Evolutionary conservation across 2,329 filamentous ascomycete genomes (phyloP).

Genomic region (Podosphaera fusca): DNA sequence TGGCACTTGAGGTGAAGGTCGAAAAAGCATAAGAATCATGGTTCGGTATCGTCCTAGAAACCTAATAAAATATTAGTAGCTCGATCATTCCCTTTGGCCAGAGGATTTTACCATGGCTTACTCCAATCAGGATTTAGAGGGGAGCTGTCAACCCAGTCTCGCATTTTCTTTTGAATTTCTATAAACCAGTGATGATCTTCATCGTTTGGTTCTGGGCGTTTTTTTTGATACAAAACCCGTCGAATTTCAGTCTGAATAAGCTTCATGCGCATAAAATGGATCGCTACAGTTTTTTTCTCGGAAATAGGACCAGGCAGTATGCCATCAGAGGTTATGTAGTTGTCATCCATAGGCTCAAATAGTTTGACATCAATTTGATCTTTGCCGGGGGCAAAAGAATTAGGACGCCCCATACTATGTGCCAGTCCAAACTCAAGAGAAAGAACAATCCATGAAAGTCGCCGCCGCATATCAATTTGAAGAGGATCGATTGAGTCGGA

Average conservation of each 20-base stretch:
- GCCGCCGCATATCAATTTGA: conserved; percentile 70
- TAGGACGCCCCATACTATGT: conserved; percentile 70
- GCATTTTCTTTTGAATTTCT: conserved; percentile 55
- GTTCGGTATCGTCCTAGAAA: conserved; percentile 53
- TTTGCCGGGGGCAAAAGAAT: conserved; percentile 57
- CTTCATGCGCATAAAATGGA: conserved; percentile 87
- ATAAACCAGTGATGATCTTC: conserved; percentile 75
- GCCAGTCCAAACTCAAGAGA: conserved; percentile 78
- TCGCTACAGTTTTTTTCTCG: conserved; percentile 66
- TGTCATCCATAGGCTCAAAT: conserved; percentile 62
- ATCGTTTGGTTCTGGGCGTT: conserved; percentile 49
- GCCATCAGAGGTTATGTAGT: conserved; percentile 56
- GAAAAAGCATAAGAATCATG: conserved; percentile 69
- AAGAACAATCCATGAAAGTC: conserved; percentile 69
- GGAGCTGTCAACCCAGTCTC: conserved; percentile 54
- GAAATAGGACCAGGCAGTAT: conserved; percentile 50
- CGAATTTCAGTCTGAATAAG: conserved; percentile 72
- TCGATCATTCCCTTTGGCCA: background rate
- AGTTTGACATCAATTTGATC: conserved; percentile 72
- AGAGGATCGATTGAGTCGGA: conserved; percentile 39
- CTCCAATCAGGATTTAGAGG: conserved; percentile 51
- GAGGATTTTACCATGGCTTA: conserved; percentile 43
- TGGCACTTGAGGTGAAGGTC: conserved; percentile 79
- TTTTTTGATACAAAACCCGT: conserved; percentile 65
- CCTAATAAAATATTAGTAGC: conserved; percentile 20